Conservation (phyloP, 495 filamentous ascomycete species). For the Collariella sp. region DNA sequence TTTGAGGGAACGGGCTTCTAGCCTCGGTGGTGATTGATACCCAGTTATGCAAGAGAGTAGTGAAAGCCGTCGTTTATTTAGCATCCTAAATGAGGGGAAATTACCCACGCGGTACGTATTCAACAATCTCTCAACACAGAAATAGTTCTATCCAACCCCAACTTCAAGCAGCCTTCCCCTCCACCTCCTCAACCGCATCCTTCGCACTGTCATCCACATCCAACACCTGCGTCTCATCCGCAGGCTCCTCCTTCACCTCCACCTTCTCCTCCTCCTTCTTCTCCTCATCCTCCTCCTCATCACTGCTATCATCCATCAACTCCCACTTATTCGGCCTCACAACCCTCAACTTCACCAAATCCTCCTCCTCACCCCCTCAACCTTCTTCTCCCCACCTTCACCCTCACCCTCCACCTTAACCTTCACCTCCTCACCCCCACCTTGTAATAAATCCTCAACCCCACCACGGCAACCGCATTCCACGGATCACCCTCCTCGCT, state of each 20-base stretch:
- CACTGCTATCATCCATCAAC: slow-evolving; percentile 7
- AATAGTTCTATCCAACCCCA: not conserved
- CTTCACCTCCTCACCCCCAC: slow-evolving; percentile 43
- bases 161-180: not conserved
- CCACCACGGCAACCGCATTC: slow-evolving; percentile 79
- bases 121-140: not conserved
- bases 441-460: slow-evolving; percentile 62
- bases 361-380: slow-evolving; percentile 39
- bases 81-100: not conserved
- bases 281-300: slow-evolving; percentile 6
- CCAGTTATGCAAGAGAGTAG: not conserved
- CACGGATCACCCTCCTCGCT: slow-evolving; percentile 60
- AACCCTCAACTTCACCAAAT: slow-evolving; percentile 35
- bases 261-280: slow-evolving; percentile 3
- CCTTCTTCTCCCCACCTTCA: slow-evolving; percentile 40
- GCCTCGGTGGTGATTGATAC: not conserved
- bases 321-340: slow-evolving; percentile 31
- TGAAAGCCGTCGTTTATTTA: not conserved
- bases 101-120: not conserved
- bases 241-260: slow-evolving; percentile 11
- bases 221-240: slow-evolving; percentile 33
- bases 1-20: not conserved
- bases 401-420: slow-evolving; percentile 35
- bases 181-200: slow-evolving; percentile 33
- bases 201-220: slow-evolving; percentile 44